Base-by-base conservation (phyloP, 768 basidiomycete genomes). In the Glaciozyma antarctica region DNA sequence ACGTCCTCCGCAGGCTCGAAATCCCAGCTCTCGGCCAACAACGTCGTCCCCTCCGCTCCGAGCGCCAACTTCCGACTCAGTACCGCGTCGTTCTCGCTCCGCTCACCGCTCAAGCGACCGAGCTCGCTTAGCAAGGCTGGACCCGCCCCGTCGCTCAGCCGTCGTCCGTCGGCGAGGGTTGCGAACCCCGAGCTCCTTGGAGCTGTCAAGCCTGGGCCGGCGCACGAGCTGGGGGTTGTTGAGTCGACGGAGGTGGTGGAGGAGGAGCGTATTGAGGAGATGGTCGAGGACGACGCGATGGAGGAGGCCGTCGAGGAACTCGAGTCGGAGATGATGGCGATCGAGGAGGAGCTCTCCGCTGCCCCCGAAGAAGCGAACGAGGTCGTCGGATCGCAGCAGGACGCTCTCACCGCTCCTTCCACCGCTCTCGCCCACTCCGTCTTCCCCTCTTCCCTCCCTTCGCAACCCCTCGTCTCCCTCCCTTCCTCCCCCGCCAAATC, bases 151-250 rank as follows among this genome's bases (percentile, higher is more conserved):
- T 8, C 43, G 9, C 60, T 44, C 26, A 7, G 16, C 16, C 52
- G 61, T 28, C 22, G 28, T 5, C 12, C 52, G 3, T 63, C 56
- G 5, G 22, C 2, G 2, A 22, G 63, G 7, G 63, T 64, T 9
- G 63, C 58, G 12, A 64, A 64, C 43, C 22, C 41, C 19, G 5
- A 28, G 19, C 41, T 64, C 8, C 58, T 59, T 6, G 49, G 57
- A 2, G 57, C 57, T 1, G 63, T 59, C 30, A 44, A 53, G 24
- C 30, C 63, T 19, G 41, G 26, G 13, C 4, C 1, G 34, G 8
- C 26, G 24, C 21, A 21, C 28, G 19, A 15, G 19, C 57, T 32
- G 19, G 62, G 44, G 21, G 28, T 48, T 15, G 13, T 34, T 21
- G 12, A 12, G 38, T 12, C 30, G 22, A 24, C 7, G 17, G 16